Base-by-base conservation (phyloP, 768 basidiomycete genomes). In the Cyathus striatus region DNA sequence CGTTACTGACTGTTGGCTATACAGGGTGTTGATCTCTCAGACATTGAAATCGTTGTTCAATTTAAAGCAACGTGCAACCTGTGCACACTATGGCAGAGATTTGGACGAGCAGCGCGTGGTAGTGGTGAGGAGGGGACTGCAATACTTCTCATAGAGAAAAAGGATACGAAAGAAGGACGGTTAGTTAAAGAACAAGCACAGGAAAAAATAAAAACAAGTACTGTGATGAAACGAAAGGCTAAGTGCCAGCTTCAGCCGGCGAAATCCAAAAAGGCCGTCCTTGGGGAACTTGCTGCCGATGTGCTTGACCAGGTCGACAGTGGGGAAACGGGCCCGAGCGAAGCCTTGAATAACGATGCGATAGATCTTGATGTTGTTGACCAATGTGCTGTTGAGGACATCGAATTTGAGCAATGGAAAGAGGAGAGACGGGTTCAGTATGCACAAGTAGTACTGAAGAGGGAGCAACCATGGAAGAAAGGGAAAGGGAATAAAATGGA, bases 141-240 rank as follows among this genome's bases (percentile, higher is more conserved):
- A 3, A 41, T 64, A 3, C 23, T 64, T 9, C 47, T 65, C 26
- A 52, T 55, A 6, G 60, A 65, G 33, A 56, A 50, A 38, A 56
- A 59, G 23, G 44, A 57, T 42, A 55, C 53, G 39, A 53, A 62
- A 40, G 48, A 50, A n/a, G 51, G 52, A 23, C n/a, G 47, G 25
- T 38, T 44, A 38, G 41, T 25, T 23, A 45, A 52, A 41, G 48
- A 38, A 30, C 17, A 23, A 48, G 26, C 21, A 21, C n/a, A 46
- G 33, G 25, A 27, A 16, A 35, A 16, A 23, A 13, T 30, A 46
- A 41, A 33, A 22, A 24, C 40, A 42, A 24, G 12, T n/a, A 34
- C 12, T 23, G 12, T 18, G 23, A 24, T 12, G 34, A 40, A 18
- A 16, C 33, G 30, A 35, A 40, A 30, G 22, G 37, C 36, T 13